Evolutionary conservation across 768 basidiomycete species (phyloP).

Genomic region (Hirschioporus abietinus): DNA sequence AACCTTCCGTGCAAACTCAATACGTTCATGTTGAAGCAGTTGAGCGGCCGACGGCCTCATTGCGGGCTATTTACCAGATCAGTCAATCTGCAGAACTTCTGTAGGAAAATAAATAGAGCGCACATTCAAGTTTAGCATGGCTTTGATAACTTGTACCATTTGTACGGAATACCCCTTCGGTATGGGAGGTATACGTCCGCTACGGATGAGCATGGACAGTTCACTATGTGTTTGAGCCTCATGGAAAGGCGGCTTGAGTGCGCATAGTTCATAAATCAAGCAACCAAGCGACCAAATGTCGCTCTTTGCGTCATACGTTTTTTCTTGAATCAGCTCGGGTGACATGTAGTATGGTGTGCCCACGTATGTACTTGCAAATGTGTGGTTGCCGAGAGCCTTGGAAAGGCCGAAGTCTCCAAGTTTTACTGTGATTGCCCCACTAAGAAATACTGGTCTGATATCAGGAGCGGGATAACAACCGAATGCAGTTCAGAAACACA

Average conservation of each 20-base stretch:
- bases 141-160: slow-evolving; percentile 69
- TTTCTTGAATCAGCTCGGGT: slow-evolving; percentile 96
- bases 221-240: slow-evolving; percentile 89
- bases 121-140: slow-evolving; percentile 85
- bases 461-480: slow-evolving; percentile 1
- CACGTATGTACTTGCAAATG: slow-evolving; percentile 95
- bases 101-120: slow-evolving; percentile 16
- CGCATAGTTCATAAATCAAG: slow-evolving; percentile 93
- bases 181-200: slow-evolving; percentile 86
- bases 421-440: slow-evolving; percentile 80
- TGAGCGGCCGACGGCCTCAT: slow-evolving; percentile 82
- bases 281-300: slow-evolving; percentile 99
- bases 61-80: slow-evolving; percentile 50
- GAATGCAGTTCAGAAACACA: slow-evolving; percentile 17
- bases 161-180: slow-evolving; percentile 78
- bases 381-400: slow-evolving; percentile 83
- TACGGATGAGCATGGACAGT: slow-evolving; percentile 76
- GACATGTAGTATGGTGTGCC: slow-evolving; percentile 99
- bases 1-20: slow-evolving; percentile 67
- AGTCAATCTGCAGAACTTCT: slow-evolving; percentile 1
- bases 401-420: slow-evolving; percentile 96
- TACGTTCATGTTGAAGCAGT: slow-evolving; percentile 73
- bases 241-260: slow-evolving; percentile 88
- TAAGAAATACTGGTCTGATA: slow-evolving; percentile 70
- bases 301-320: slow-evolving; percentile 94